Base-by-base conservation (phyloP, 768 basidiomycete species). In the Myochromella boudieri region DNA sequence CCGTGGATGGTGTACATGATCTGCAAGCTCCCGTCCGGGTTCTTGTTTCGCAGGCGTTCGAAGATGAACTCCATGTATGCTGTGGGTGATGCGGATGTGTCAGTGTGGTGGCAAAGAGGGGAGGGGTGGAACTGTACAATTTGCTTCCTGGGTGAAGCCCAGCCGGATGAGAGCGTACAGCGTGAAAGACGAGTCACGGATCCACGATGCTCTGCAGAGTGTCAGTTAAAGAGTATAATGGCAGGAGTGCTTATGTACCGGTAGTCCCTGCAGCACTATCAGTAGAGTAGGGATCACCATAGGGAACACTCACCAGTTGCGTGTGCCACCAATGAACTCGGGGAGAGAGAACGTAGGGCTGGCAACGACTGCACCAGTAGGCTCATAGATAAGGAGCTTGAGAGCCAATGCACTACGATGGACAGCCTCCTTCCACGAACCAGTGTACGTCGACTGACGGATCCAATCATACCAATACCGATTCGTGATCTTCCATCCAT, bases 1-100 rank as follows among this genome's bases (percentile, higher is more conserved):
- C 93, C 93, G 46, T 95, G 92, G 45, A 97, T 97, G 24, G 91
- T 95, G 61, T 95, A 95, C 94, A 97, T 93, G 58, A 95, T 98
- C 63, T 97, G 93, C 18, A 98, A 66, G 33, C 90, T 91, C 1
- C 94, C 95, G 60, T 97, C 93, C 1, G 84, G 77, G 60, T 95
- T 94, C 71, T 85, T 86, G 60, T 92, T 68, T 56, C 85, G 76
- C 58, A 97, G 63, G 40, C 92, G 80, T 45, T 87, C 82, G 52
- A 91, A 85, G 37, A 95, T 94, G 65, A 95, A 95, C 49, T 92
- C 90, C 79, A 94, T 85, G 62, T 87, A 97, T 2, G 85, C 91
- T 86, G 57, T 32, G 3, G 55, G 50, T 20, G 47, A 52, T 39
- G 21, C 26, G 25, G 37, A 15, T n/a, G 34, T 18, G 51, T 1